A percentile compares a stretch with the other conserved stretches of the same genome.
Conservation (phyloP, 148 eudicot species). For the Fagopyrum homotropicum region DNA sequence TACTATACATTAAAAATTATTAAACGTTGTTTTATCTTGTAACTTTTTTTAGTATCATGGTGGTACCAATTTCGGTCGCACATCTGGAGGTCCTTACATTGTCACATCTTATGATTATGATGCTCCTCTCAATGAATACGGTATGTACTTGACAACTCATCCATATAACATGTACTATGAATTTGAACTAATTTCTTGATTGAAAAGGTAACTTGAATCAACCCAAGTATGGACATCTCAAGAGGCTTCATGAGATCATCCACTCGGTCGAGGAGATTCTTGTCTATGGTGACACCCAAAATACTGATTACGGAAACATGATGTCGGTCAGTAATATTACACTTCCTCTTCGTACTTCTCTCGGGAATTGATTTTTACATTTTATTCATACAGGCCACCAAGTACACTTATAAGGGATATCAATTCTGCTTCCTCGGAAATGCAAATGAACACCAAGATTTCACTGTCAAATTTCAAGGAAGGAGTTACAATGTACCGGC, state of each 20-base stretch:
- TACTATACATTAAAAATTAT: too few relatives aligned
- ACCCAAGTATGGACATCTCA: conserved; percentile 36
- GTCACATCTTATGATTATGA: too few relatives aligned
- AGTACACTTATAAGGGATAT: conserved; percentile 8
- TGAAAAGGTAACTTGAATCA: conserved; percentile 15
- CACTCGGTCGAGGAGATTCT: conserved; percentile 17
- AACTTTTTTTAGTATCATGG: too few relatives aligned
- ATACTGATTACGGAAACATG: background rate
- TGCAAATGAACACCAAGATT: conserved; percentile 17
- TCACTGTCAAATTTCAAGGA: conserved; percentile 36
- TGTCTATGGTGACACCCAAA: conserved; percentile 13
- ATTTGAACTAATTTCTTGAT: too few relatives aligned
- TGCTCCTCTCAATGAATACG: too few relatives aligned
- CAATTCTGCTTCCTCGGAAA: conserved; percentile 19
- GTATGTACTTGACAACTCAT: too few relatives aligned
- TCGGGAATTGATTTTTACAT: background rate
- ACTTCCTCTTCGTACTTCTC: background rate
- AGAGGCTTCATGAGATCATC: conserved; percentile 23
- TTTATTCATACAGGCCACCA: conserved; percentile 15
- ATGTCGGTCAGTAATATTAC: background rate
- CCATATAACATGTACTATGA: too few relatives aligned
- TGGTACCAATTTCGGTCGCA: too few relatives aligned
- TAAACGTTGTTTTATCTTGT: too few relatives aligned
- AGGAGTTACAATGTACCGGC: background rate
- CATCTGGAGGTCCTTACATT: too few relatives aligned